Percentiles rank a stretch among this genome's conserved stretches.
These are phyloP conservation scores for Eutrema yunnanense DNA, from an alignment of 345 rosid genomes.

Conservation along the genomic window DNA sequence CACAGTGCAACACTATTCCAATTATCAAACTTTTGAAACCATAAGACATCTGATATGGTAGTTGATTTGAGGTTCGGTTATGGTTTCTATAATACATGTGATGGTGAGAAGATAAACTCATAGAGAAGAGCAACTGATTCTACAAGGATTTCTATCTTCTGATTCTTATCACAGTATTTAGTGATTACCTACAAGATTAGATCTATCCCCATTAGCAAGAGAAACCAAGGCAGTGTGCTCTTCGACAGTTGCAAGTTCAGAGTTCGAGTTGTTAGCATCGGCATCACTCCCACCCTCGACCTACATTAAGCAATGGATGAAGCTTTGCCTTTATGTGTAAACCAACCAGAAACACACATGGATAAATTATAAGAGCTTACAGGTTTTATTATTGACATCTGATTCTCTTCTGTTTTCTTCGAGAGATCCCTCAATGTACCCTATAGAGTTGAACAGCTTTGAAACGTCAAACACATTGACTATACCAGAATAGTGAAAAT, in stretches of 20 bases:
- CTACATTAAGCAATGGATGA: conserved; percentile 6
- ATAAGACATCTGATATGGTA: conserved; percentile 8
- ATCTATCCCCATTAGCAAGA: conserved; percentile 17
- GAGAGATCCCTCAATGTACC: conserved; percentile 34
- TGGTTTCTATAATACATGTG: conserved; percentile 26
- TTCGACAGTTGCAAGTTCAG: conserved; percentile 2
- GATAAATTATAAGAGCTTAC: neutral
- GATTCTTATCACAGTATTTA: conserved; percentile 17
- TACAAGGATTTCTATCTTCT: conserved; percentile 13
- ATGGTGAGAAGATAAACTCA: conserved; percentile 4
- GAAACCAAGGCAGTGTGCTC: conserved; percentile 3
- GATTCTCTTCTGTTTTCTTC: conserved; percentile 27
- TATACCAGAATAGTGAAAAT: neutral
- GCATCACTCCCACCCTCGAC: conserved; percentile 13
- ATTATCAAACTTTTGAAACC: conserved; percentile 9
- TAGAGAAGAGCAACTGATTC: conserved; percentile 5
- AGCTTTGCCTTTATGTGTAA: neutral
- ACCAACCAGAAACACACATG: neutral
- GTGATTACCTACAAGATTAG: conserved; percentile 20
- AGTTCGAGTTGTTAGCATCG: conserved; percentile 9
- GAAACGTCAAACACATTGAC: neutral
- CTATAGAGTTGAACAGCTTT: conserved; percentile 4
- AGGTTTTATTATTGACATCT: neutral
- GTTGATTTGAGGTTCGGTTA: conserved; percentile 15
- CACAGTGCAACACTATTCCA: neutral